Evolutionary conservation across 2,329 filamentous ascomycete genomes (phyloP).

Genomic region (Acrodontium crateriforme): DNA sequence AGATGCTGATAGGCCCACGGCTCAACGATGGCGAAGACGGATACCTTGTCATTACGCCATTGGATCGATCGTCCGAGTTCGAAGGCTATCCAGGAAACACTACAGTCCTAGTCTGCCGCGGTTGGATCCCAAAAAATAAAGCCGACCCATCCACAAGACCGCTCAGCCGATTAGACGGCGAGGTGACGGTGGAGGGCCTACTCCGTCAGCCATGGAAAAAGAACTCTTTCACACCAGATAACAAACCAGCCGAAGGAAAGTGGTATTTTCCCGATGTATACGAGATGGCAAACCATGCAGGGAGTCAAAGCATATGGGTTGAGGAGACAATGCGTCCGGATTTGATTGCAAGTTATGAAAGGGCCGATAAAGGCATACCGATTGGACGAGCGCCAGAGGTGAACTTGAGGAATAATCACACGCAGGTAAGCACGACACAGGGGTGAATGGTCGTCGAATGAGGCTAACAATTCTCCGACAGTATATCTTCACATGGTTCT

Average conservation of each 20-base stretch:
- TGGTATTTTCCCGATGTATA: conserved; percentile 92
- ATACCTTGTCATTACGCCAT: conserved; percentile 79
- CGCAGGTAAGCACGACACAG: conserved; percentile 39
- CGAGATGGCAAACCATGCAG: conserved; percentile 75
- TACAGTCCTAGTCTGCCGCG: conserved; percentile 66
- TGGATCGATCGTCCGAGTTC: conserved; percentile 52
- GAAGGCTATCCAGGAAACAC: conserved; percentile 37
- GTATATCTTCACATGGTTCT: conserved; percentile 98
- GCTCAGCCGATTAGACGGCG: conserved; percentile 52
- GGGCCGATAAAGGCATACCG: conserved; percentile 69
- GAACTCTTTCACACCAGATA: conserved; percentile 93
- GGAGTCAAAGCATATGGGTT: conserved; percentile 82
- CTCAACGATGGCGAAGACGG: conserved; percentile 82
- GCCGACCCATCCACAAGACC: conserved; percentile 48
- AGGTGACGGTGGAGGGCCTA: conserved; percentile 70
- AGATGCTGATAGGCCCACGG: conserved; percentile 91
- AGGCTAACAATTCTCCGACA: background rate
- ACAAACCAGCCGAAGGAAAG: conserved; percentile 65
- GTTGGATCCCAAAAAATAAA: conserved; percentile 77
- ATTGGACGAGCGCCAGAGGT: conserved; percentile 82
- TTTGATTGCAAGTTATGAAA: conserved; percentile 59
- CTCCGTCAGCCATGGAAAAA: conserved; percentile 87
- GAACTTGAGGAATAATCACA: conserved; percentile 88
- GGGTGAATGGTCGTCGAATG: background rate
- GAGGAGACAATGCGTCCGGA: conserved; percentile 90